Conservation (phyloP, 306 rosid species). For the Crotalaria pallida region DNA sequence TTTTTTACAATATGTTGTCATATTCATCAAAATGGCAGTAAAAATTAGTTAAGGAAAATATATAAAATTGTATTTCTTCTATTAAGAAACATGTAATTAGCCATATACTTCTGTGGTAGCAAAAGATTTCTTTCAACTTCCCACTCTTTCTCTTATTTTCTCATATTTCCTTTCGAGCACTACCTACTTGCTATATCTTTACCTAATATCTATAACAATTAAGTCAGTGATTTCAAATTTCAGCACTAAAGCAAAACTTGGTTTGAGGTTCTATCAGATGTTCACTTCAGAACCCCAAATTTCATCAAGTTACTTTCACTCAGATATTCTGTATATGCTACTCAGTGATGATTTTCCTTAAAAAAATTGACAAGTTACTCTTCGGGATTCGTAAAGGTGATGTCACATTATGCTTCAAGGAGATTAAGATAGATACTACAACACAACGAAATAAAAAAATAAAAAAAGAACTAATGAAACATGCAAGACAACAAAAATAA, state of each 20-base stretch:
- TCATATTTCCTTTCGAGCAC: neutral
- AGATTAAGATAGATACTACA: neutral
- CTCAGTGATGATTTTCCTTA: neutral
- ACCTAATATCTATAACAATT: neutral
- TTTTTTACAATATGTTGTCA: neutral
- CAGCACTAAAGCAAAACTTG: neutral
- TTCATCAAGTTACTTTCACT: neutral
- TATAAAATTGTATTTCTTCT: neutral
- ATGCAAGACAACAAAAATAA: neutral
- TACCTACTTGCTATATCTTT: neutral
- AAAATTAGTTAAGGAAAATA: neutral
- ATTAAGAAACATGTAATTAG: neutral
- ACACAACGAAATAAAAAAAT: neutral
- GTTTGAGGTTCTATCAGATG: neutral
- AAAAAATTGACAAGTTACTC: neutral
- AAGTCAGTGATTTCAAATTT: neutral
- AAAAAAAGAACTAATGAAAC: neutral
- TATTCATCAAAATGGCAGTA: neutral
- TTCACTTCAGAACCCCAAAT: neutral
- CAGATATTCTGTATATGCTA: neutral
- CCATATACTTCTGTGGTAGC: neutral
- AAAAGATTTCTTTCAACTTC: neutral
- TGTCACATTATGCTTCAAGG: slow-evolving; percentile 1
- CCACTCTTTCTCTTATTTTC: neutral
- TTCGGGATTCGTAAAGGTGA: neutral